Conservation (phyloP, 139 green algal species). For the Microglena sp. region DNA sequence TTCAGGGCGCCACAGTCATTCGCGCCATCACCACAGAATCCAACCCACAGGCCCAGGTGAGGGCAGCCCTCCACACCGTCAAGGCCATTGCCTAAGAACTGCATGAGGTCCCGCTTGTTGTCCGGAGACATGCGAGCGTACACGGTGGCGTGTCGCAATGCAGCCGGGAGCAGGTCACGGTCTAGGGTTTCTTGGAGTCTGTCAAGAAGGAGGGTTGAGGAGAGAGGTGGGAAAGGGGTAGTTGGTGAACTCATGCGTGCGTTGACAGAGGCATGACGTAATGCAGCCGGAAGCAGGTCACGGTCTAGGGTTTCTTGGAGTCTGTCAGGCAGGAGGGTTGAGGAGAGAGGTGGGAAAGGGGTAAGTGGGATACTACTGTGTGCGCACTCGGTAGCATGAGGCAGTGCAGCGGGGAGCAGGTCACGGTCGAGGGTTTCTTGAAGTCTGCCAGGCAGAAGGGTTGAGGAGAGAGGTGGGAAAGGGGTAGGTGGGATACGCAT, state of each 20-base stretch:
- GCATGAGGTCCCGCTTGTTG: conserved; percentile 44
- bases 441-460: too few relatives aligned
- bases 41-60: conserved; percentile 42
- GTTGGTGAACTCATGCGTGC: too few relatives aligned
- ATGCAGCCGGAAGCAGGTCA: conserved; percentile 21
- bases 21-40: conserved; percentile 52
- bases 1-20: conserved; percentile 55
- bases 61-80: conserved; percentile 5
- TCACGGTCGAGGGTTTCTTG: conserved; percentile 1
- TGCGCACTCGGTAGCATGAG: conserved; percentile 25
- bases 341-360: too few relatives aligned
- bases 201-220: too few relatives aligned
- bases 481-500: too few relatives aligned
- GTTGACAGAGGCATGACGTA: conserved; percentile 29
- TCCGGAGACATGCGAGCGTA: conserved; percentile 40
- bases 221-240: too few relatives aligned
- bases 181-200: neutral
- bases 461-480: too few relatives aligned
- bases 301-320: neutral
- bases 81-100: conserved; percentile 38
- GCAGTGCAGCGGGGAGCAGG: conserved; percentile 27
- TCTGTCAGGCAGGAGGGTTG: too few relatives aligned
- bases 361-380: too few relatives aligned
- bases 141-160: conserved; percentile 29
- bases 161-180: conserved; percentile 16